These are phyloP conservation scores for Triangularia verruculosa DNA, from an alignment of 2,329 filamentous ascomycete species.

Conservation along the genomic window DNA sequence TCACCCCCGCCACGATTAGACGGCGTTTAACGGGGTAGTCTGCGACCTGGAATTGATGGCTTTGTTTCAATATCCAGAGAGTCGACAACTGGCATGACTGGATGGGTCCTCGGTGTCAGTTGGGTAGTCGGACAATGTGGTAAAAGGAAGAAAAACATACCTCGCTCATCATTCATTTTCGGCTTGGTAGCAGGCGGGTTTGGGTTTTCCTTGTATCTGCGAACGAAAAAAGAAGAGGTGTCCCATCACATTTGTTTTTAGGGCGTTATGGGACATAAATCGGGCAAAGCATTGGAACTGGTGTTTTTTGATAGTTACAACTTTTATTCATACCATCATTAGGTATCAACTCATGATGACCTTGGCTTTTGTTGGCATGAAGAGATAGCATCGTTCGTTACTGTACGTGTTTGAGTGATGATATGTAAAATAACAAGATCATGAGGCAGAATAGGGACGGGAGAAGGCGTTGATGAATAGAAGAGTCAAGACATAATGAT, in stretches of 20 bases:
- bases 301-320: not conserved
- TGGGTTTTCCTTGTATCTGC: not conserved
- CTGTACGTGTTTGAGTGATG: not conserved
- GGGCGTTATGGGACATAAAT: conserved; percentile 6
- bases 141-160: not conserved
- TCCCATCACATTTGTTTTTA: not conserved
- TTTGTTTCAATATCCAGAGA: not conserved
- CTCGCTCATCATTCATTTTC: not conserved
- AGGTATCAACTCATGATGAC: not conserved
- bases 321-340: not conserved
- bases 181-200: not conserved
- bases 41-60: not conserved
- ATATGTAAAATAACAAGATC: conserved; percentile 2
- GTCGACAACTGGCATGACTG: not conserved
- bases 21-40: not conserved
- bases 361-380: not conserved
- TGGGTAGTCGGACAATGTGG: not conserved
- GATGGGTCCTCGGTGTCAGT: not conserved
- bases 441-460: not conserved
- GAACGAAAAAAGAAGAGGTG: not conserved
- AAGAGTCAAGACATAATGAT: not conserved
- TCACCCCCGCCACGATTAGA: not conserved
- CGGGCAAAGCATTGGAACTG: conserved; percentile 4
- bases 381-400: not conserved
- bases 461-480: not conserved